Percentiles rank a stretch among this genome's conserved stretches.
These are phyloP conservation scores for Geranium incanum DNA, from an alignment of 441 rosid species.

Conservation along the genomic window DNA sequence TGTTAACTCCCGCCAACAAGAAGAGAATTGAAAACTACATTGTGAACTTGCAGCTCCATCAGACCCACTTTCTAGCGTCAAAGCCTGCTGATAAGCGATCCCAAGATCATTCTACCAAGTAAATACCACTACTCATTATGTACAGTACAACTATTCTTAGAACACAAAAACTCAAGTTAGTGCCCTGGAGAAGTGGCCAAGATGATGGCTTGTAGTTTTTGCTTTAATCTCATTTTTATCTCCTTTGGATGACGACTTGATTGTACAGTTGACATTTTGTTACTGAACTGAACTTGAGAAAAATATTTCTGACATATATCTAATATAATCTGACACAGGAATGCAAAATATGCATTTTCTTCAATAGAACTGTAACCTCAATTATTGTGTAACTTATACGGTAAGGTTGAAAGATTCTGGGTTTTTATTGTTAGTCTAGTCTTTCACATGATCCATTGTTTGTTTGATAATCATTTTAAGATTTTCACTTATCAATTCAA, in stretches of 20 bases:
- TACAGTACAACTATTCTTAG: slow-evolving; percentile 21
- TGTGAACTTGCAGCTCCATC: slow-evolving; percentile 45
- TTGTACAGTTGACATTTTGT: neutral
- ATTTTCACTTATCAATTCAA: too few relatives aligned
- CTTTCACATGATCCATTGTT: too few relatives aligned
- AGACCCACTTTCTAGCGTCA: slow-evolving; percentile 36
- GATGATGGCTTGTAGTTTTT: neutral
- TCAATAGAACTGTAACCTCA: too few relatives aligned
- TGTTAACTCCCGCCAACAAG: slow-evolving; percentile 38
- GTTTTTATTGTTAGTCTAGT: too few relatives aligned
- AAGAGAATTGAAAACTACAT: slow-evolving; percentile 54
- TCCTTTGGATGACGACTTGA: neutral
- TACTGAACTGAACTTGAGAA: neutral
- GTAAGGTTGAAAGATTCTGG: too few relatives aligned
- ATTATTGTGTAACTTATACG: too few relatives aligned
- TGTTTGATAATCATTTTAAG: too few relatives aligned
- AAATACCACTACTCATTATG: slow-evolving; percentile 20
- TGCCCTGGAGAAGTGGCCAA: slow-evolving; percentile 8
- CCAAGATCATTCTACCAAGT: slow-evolving; percentile 17
- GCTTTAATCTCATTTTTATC: neutral
- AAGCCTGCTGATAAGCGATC: slow-evolving; percentile 17
- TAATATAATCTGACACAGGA: neutral
- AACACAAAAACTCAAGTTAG: neutral
- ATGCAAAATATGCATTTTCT: too few relatives aligned
- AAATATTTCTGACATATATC: neutral